phyloP scores from a whole-genome alignment of 2,329 filamentous ascomycete species.

The Knufia fluminis region DNA sequence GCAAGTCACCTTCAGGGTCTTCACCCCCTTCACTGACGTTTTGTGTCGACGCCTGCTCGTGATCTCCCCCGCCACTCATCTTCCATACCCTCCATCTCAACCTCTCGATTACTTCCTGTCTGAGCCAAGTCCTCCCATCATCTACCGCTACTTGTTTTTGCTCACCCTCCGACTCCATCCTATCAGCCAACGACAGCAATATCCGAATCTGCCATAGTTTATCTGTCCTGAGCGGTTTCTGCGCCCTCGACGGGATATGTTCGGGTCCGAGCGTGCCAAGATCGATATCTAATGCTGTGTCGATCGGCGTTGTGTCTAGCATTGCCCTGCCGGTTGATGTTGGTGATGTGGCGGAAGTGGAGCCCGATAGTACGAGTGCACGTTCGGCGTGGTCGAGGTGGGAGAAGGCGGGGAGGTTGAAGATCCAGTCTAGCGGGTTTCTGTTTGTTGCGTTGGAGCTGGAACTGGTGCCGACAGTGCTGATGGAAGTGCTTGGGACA shows the following conservation, averaged over 20 bases:
- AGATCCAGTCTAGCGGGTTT: constrained; percentile 63
- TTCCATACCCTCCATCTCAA: constrained; percentile 45
- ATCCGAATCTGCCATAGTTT: constrained; percentile 53
- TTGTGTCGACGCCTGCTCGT: no score
- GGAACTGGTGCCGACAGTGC: constrained; percentile 19
- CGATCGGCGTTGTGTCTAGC: constrained; percentile 22
- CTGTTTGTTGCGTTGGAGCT: constrained; percentile 22
- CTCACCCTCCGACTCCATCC: constrained; percentile 28
- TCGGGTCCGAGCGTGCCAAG: constrained; percentile 24
- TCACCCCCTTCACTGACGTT: neutral
- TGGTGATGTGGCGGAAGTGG: constrained; percentile 33
- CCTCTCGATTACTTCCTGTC: constrained; percentile 47
- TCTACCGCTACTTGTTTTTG: constrained; percentile 25
- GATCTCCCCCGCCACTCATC: constrained; percentile 11
- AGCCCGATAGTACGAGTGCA: constrained; percentile 47
- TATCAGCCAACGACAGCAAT: constrained; percentile 59
- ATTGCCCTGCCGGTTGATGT: constrained; percentile 44
- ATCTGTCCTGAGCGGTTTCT: constrained; percentile 35
- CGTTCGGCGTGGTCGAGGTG: constrained; percentile 57
- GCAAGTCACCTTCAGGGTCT: neutral
- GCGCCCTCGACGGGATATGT: constrained; percentile 25
- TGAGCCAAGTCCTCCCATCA: constrained; percentile 41
- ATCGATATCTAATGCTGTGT: constrained; percentile 26
- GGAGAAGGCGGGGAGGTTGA: constrained; percentile 49
- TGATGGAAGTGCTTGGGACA: constrained; percentile 25